Evolutionary conservation across 768 basidiomycete genomes (phyloP).

Genomic region (Phaffia tasmanica): DNA sequence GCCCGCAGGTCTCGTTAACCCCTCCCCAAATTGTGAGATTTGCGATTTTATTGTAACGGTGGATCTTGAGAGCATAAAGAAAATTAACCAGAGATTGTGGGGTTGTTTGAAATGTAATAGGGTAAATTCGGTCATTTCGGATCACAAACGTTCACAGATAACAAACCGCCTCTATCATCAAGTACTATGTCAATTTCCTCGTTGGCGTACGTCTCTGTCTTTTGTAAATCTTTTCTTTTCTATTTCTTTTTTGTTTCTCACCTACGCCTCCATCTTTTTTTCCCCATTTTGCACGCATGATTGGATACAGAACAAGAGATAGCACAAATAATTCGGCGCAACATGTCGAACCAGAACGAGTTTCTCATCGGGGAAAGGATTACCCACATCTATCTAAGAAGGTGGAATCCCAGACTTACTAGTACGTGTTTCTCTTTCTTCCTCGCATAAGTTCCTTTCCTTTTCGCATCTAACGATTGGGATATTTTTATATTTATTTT

Average conservation of each 20-base stretch:
- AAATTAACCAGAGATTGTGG: too few species aligned
- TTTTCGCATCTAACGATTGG: too few species aligned
- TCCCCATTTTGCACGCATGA: neutral
- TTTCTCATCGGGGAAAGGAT: neutral
- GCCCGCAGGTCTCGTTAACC: neutral
- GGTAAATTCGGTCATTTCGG: too few species aligned
- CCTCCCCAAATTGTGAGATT: neutral
- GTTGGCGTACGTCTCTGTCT: neutral
- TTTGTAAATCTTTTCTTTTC: neutral
- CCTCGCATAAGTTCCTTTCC: too few species aligned
- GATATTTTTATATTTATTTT: too few species aligned
- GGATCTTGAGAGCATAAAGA: too few species aligned
- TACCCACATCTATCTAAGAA: slow-evolving; percentile 19
- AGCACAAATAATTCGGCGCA: neutral
- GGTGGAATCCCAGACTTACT: slow-evolving; percentile 10
- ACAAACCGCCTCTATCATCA: too few species aligned
- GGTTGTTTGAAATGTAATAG: too few species aligned
- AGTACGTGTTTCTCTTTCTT: too few species aligned
- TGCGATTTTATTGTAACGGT: too few species aligned
- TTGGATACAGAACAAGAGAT: neutral
- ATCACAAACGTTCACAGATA: too few species aligned
- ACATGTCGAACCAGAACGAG: neutral
- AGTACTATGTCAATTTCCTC: too few species aligned
- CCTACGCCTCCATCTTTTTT: neutral
- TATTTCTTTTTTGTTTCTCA: neutral